Percentiles rank a stretch among this genome's conserved stretches.
These are phyloP conservation scores for Beauveria varroae DNA, from an alignment of 2,329 filamentous ascomycete genomes.

Conservation along the genomic window DNA sequence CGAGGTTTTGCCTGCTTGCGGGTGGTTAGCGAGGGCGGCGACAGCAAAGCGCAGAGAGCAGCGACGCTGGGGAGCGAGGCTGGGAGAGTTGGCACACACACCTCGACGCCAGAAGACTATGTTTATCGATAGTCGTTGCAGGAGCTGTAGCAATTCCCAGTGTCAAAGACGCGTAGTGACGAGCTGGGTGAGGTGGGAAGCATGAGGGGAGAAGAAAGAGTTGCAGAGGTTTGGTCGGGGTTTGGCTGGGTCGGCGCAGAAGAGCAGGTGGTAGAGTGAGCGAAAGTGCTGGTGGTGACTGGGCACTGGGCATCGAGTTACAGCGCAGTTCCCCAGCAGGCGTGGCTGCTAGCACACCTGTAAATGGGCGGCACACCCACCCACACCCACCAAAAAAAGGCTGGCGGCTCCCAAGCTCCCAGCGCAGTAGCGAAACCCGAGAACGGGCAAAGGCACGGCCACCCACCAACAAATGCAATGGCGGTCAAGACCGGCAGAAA, in stretches of 20 bases:
- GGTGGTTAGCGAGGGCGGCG: conserved; percentile 12
- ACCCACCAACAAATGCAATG: not conserved
- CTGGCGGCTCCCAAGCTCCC: not conserved
- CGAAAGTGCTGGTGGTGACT: not conserved
- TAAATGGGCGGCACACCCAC: not conserved
- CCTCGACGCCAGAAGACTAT: conserved; percentile 2
- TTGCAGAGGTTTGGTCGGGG: conserved; percentile 10
- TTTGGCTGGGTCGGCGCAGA: conserved; percentile 2
- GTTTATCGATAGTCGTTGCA: not conserved
- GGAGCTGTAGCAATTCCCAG: not conserved
- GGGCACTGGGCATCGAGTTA: not conserved
- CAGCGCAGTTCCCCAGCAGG: not conserved
- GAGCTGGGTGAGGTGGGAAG: not conserved
- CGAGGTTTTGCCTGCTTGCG: conserved; percentile 14
- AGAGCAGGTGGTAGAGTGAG: not conserved
- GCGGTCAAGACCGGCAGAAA: conserved; percentile 8
- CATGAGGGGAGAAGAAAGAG: conserved; percentile 11
- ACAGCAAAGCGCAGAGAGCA: conserved; percentile 7
- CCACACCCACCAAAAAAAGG: not conserved
- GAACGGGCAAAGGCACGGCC: not conserved
- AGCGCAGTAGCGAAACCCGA: conserved; percentile 8
- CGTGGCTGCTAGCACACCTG: not conserved
- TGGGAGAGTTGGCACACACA: not conserved
- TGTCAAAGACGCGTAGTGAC: conserved; percentile 2
- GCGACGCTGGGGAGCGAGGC: conserved; percentile 5